Percentiles rank a stretch among this genome's conserved stretches.
Evolutionary conservation across 169 alveolate genomes (phyloP).

Genomic region (Plasmodium falciparum): DNA sequence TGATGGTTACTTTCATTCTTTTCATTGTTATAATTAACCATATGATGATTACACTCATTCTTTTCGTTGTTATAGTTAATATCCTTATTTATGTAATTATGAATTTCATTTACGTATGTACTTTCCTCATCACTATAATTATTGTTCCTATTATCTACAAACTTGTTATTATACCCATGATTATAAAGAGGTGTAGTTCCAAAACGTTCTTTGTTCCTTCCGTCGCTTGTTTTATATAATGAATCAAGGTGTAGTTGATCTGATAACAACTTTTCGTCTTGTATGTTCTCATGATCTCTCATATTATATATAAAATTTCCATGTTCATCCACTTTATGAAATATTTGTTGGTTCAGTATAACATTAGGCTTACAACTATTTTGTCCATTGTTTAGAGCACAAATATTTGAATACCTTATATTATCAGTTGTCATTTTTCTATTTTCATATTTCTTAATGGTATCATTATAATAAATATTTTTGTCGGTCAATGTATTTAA

Average conservation of each 20-base stretch:
- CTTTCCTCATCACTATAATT: neutral
- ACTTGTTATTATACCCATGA: neutral
- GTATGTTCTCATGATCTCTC: too few species aligned
- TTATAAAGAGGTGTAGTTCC: neutral
- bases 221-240: neutral
- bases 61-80: neutral
- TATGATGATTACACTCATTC: neutral
- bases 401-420: neutral
- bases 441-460: neutral
- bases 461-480: neutral
- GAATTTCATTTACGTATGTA: neutral
- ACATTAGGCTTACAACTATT: neutral
- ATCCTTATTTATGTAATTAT: neutral
- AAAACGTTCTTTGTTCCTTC: neutral
- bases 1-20: neutral
- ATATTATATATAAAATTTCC: too few species aligned
- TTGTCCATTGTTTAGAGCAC: neutral
- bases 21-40: neutral
- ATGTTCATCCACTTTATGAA: too few species aligned
- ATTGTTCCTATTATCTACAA: neutral
- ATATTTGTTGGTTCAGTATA: too few species aligned
- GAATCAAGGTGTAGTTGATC: neutral
- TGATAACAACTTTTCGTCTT: neutral
- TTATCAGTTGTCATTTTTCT: neutral
- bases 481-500: neutral